Evolutionary conservation across 768 basidiomycete species (phyloP).

Genomic region (Tylopilus sp.): DNA sequence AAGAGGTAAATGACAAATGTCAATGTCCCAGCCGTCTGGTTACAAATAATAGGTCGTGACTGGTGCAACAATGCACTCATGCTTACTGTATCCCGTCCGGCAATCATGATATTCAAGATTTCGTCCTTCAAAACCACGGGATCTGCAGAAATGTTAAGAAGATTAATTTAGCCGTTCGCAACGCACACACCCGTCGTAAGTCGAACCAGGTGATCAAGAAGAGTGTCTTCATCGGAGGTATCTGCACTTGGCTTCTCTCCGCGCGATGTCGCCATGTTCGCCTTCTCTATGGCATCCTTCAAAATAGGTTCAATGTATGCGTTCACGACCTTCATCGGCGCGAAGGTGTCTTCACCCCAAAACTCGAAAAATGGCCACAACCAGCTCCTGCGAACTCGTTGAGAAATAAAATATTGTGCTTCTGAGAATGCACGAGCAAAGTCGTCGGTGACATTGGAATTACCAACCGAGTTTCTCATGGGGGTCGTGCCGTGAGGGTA

Average conservation of each 20-base stretch:
- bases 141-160: constrained; percentile 16
- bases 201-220: constrained; percentile 55
- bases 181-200: constrained; percentile 38
- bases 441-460: constrained; percentile 34
- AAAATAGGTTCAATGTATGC: constrained; percentile 36
- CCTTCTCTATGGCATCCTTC: constrained; percentile 42
- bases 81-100: constrained; percentile 28
- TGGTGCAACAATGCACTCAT: not conserved
- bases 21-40: constrained; percentile 38
- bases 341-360: constrained; percentile 4
- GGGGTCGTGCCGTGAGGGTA: constrained; percentile 43
- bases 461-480: constrained; percentile 14
- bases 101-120: constrained; percentile 34
- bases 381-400: constrained; percentile 43
- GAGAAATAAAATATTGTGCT: constrained; percentile 42
- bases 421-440: constrained; percentile 49
- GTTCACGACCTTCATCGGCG: constrained; percentile 4
- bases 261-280: constrained; percentile 22
- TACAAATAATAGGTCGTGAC: constrained; percentile 6
- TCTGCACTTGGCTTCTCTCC: constrained; percentile 30
- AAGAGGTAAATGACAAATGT: constrained; percentile 43
- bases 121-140: constrained; percentile 30
- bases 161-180: constrained; percentile 19
- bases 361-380: constrained; percentile 56
- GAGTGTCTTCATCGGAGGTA: constrained; percentile 39